These are phyloP conservation scores for Aspergillus viridinutans DNA, from an alignment of 2,329 filamentous ascomycete species.

Conservation along the genomic window DNA sequence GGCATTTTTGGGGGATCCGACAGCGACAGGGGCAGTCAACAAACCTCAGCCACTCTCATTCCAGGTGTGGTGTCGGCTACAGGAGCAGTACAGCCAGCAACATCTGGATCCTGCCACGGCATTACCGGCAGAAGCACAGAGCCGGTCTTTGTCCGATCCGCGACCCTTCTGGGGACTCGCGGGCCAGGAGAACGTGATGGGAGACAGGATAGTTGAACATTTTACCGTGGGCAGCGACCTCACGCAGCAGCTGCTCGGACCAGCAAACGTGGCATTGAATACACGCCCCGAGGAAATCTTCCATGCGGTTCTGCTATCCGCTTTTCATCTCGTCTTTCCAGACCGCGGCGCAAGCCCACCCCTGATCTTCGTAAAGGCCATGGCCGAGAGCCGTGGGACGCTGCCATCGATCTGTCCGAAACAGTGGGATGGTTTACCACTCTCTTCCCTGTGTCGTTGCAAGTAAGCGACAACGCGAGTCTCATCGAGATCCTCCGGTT, in stretches of 20 bases:
- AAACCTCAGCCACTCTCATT: neutral
- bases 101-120: conserved; percentile 70
- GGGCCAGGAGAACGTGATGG: conserved; percentile 1
- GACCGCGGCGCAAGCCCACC: conserved; percentile 7
- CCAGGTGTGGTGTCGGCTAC: conserved; percentile 1
- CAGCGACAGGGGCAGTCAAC: too few species aligned
- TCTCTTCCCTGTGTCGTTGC: conserved; percentile 9
- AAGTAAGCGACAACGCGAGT: neutral
- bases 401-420: conserved; percentile 11
- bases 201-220: neutral
- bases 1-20: neutral
- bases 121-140: neutral
- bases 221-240: neutral
- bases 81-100: conserved; percentile 63
- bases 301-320: conserved; percentile 7
- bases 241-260: conserved; percentile 1
- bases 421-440: conserved; percentile 22
- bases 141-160: neutral
- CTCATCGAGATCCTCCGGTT: conserved; percentile 8
- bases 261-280: neutral
- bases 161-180: conserved; percentile 9
- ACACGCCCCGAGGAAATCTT: conserved; percentile 13
- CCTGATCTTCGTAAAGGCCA: conserved; percentile 17
- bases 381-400: conserved; percentile 16
- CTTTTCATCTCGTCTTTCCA: conserved; percentile 11